Evolutionary conservation across 1,284 basidiomycete genomes (phyloP).

Genomic region (Microbotryum scabiosae): DNA sequence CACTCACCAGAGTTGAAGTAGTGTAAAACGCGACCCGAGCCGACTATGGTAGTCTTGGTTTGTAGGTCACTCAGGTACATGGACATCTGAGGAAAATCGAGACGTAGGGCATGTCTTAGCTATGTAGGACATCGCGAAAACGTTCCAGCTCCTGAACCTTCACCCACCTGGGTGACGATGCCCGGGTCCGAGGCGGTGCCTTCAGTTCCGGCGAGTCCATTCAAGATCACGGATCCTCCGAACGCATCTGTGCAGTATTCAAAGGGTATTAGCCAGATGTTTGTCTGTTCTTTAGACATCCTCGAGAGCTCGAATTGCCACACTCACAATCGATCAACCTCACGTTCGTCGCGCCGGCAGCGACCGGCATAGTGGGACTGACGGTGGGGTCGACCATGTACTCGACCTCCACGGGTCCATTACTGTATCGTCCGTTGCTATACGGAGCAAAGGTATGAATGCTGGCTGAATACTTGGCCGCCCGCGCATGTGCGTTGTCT

Average conservation of each 20-base stretch:
- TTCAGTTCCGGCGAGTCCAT: constrained; percentile 15
- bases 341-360: constrained; percentile 2
- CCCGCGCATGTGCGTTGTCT: constrained; percentile 25
- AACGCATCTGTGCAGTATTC: constrained; percentile 14
- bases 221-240: constrained; percentile 23
- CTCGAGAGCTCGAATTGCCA: neutral
- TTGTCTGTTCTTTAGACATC: neutral
- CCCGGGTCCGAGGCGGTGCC: constrained; percentile 7
- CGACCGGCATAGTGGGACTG: neutral
- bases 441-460: constrained; percentile 19
- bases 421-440: constrained; percentile 20
- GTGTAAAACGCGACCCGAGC: constrained; percentile 16
- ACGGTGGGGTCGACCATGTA: constrained; percentile 13
- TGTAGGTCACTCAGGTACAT: constrained; percentile 17
- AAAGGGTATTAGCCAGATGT: too few species aligned
- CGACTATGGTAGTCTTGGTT: neutral
- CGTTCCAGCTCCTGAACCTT: constrained; percentile 11
- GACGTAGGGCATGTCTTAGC: too few species aligned
- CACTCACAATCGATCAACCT: constrained; percentile 19
- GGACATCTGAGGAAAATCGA: constrained; percentile 4
- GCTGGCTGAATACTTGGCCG: neutral
- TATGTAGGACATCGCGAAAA: neutral
- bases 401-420: constrained; percentile 26
- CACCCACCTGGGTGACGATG: too few species aligned
- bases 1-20: constrained; percentile 24